Base-by-base conservation (phyloP, 768 basidiomycete genomes). In the Amanita rubescens region DNA sequence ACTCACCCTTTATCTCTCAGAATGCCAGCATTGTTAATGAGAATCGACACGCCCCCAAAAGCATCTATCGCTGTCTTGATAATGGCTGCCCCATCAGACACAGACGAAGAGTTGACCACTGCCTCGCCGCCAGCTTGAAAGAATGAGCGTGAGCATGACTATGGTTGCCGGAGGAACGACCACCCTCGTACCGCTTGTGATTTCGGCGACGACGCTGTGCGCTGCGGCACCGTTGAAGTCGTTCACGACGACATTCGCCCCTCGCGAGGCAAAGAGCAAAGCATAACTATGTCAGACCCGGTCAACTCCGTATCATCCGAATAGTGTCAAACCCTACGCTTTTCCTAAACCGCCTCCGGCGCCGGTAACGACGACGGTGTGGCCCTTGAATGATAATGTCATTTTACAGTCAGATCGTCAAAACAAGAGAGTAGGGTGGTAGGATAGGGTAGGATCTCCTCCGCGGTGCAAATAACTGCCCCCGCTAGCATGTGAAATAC, bases 1-100 rank as follows among this genome's bases (percentile, higher is more conserved):
- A 63, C 75, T 37, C 47, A 88, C 87, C 84, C 85, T 65, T 81
- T 89, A 64, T 87, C 89, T 46, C 90, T 76, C 52, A 93, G 69
- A 54, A 96, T 91, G 32, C 94, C 94, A 48, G 94, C 94, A 73
- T 97, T 98, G 73, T 98, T 98, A 61, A 98, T 86, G 43, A 98
- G 80, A 60, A 90, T 84, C n/a, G 86, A 84, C 39, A 94, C 75
- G 3, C 72, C 71, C 0, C 95, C 95, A 68, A 93, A 97, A 15
- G 82, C 77, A 57, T 94, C 83, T 19, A 96, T 67, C 17, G 94
- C 95, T 39, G 80, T 84, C 71, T 90, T 79, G 57, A 97, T 85
- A 55, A 98, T 88, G 41, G 89, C 82, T 12, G 78, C 78, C 5
- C 95, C 95, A 58, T 96, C 90, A 9, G 85, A 81, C 34, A 86